Evolutionary conservation across 2,329 filamentous ascomycete species (phyloP), one percentile per base, ranked within the genome.

Genomic region (Talaromyces sp.): DNA sequence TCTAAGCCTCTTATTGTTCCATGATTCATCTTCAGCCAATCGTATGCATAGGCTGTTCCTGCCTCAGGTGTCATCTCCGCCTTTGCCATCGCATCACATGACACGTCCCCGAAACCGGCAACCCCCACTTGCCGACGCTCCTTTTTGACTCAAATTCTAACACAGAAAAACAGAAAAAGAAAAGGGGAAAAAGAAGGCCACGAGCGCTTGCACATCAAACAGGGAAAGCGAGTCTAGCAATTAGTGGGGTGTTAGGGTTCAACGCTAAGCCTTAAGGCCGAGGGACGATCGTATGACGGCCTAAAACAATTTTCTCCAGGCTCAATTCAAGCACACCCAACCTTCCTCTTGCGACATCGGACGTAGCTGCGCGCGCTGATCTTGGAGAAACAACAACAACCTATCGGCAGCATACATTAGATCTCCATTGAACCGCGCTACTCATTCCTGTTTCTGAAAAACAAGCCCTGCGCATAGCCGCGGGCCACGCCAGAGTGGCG

Each of bases 401-500:
- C 53, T 37, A 48, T 56, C 43, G 22, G 53, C 43, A 22, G 22
- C 41, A 31, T 19, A 48, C n/a, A 10, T 31, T 17, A 56, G n/a
- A 28, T 28, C n/a, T n/a, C 35, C 15, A 39, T 48, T 28, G 25
- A 28, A 28, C 25, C 25, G 25, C 25, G 4, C 25, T 28, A 28
- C 25, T 7, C 7, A 17, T 48, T 39, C 35, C 45, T 33, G 35
- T 56, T 39, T 33, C 31, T 25, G 54, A 57, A 33, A 52, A 43
- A 19, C 46, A 19, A 25, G 46, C 43, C 48, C 50, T 35, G 50
- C 56, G 56, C 50, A 50, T 56, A 55, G 60, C 60, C 46, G 41
- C 53, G 56, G 52, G 57, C n/a, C 64, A 67, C 25, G 67, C 62
- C 71, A 74, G 68, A 61, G 70, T 73, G 71, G 70, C 70, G 66